These are phyloP conservation scores for Saccharomycopsis sp. DNA, from an alignment of 805 yeast genomes.

Conservation along the genomic window DNA sequence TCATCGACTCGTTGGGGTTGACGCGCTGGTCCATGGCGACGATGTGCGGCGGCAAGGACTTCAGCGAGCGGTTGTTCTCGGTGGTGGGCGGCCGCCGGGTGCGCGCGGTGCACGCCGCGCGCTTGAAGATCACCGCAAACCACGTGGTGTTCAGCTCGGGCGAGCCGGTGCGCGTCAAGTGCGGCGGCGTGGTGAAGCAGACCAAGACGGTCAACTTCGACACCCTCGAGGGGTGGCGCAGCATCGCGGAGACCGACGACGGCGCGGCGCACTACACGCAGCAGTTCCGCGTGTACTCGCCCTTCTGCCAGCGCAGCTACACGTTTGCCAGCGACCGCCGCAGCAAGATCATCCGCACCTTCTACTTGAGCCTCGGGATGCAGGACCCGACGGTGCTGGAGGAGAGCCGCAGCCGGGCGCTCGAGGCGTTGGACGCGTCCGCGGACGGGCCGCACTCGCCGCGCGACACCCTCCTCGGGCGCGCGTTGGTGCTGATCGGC, in stretches of 20 bases:
- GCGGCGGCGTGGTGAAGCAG: slow-evolving; percentile 11
- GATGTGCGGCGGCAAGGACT: slow-evolving; percentile 32
- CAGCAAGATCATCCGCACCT: slow-evolving; percentile 13
- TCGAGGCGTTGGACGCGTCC: slow-evolving; percentile 4
- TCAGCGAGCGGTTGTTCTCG: not conserved
- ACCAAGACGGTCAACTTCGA: slow-evolving; percentile 17
- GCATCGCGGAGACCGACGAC: slow-evolving; percentile 9
- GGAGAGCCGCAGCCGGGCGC: not conserved
- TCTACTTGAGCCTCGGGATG: slow-evolving; percentile 9
- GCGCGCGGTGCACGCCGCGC: not conserved
- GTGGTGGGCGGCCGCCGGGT: not conserved
- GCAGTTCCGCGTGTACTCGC: not conserved
- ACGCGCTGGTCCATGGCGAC: slow-evolving; percentile 36
- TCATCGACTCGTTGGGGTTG: slow-evolving; percentile 39
- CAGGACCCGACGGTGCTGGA: slow-evolving; percentile 7
- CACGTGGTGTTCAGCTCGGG: slow-evolving; percentile 14
- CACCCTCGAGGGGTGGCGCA: slow-evolving; percentile 17
- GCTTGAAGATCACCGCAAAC: slow-evolving; percentile 6
- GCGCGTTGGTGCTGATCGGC: slow-evolving; percentile 55
- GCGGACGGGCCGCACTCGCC: too few relatives aligned
- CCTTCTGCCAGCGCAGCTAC: not conserved
- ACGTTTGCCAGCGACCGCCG: slow-evolving; percentile 4
- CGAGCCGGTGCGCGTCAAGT: not conserved
- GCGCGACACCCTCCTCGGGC: slow-evolving; percentile 44
- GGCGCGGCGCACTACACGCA: too few relatives aligned